A percentile compares a stretch with the other conserved stretches of the same genome.
Conservation (phyloP, 1,284 basidiomycete genomes). For the Ustilago crameri region DNA sequence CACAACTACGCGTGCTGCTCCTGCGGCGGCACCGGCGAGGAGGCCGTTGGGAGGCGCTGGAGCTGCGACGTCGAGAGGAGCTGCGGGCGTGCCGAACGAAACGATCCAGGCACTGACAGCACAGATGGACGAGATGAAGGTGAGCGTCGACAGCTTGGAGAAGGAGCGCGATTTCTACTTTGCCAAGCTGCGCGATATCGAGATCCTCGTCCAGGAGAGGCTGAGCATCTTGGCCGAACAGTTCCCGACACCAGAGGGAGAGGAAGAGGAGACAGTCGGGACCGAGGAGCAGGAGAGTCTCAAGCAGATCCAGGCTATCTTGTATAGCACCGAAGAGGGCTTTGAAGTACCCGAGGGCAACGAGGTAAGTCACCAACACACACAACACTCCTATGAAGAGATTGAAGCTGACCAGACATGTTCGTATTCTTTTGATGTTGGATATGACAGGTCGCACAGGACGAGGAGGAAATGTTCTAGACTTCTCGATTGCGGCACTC, state of each 20-base stretch:
- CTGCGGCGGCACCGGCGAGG: slow-evolving; percentile 10
- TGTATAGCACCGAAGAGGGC: slow-evolving; percentile 85
- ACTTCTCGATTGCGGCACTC: not conserved
- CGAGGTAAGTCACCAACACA: slow-evolving; percentile 29
- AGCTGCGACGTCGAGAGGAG: slow-evolving; percentile 1
- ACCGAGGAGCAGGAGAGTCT: slow-evolving; percentile 76
- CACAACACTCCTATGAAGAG: not conserved
- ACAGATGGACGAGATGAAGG: slow-evolving; percentile 84
- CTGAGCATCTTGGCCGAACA: slow-evolving; percentile 60
- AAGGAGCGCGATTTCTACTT: slow-evolving; percentile 99
- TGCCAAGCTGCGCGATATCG: slow-evolving; percentile 86
- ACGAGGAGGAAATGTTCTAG: slow-evolving; percentile 44
- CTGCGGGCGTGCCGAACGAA: slow-evolving; percentile 59
- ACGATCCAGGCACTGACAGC: slow-evolving; percentile 75
- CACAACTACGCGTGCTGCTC: slow-evolving; percentile 2
- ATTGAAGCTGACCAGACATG: not conserved
- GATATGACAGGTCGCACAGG: slow-evolving; percentile 13
- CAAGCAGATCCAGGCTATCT: slow-evolving; percentile 86
- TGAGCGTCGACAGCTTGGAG: slow-evolving; percentile 81
- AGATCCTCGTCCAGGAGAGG: slow-evolving; percentile 79
- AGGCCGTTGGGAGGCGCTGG: slow-evolving; percentile 3
- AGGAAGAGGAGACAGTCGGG: slow-evolving; percentile 7
- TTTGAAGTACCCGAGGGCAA: slow-evolving; percentile 66
- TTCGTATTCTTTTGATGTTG: not conserved
- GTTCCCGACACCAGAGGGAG: slow-evolving; percentile 15